Evolutionary conservation across 192 early-diverging fungal species (phyloP).

Genomic region (Mortierella alpina): DNA sequence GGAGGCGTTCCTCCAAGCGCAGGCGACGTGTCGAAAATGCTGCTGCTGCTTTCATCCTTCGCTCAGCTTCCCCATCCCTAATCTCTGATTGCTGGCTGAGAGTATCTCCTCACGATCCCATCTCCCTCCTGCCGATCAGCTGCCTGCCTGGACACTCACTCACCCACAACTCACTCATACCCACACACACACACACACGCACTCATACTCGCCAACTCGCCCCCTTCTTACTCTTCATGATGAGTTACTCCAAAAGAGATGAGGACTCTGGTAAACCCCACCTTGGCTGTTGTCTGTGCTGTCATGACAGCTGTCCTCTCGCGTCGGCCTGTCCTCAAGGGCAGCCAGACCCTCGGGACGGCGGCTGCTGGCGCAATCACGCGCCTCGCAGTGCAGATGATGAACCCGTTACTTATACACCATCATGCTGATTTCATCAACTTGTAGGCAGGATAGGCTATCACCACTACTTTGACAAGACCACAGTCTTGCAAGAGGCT

Average conservation of each 20-base stretch:
- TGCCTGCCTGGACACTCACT: not conserved
- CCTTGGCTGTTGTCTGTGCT: not conserved
- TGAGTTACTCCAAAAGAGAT: constrained; percentile 76
- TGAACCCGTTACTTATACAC: not conserved
- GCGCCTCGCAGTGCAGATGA: not conserved
- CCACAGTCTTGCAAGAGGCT: constrained; percentile 93
- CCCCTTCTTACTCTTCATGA: constrained; percentile 35
- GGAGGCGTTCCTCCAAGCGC: too few species aligned
- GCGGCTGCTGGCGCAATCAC: not conserved
- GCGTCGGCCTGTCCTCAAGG: not conserved
- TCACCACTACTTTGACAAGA: constrained; percentile 92
- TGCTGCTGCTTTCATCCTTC: too few species aligned
- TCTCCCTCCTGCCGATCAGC: not conserved
- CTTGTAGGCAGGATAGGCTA: constrained; percentile 77
- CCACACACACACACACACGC: not conserved
- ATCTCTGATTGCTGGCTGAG: too few species aligned
- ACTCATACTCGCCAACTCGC: not conserved
- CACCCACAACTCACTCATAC: not conserved
- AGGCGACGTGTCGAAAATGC: too few species aligned
- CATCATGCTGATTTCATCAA: not conserved
- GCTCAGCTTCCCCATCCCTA: too few species aligned
- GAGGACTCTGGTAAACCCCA: constrained; percentile 69
- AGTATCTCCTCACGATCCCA: not conserved
- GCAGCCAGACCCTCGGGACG: not conserved
- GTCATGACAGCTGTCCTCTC: not conserved